Evolutionary conservation across 2,329 filamentous ascomycete species (phyloP).

Genomic region (Talaromyces sp.): DNA sequence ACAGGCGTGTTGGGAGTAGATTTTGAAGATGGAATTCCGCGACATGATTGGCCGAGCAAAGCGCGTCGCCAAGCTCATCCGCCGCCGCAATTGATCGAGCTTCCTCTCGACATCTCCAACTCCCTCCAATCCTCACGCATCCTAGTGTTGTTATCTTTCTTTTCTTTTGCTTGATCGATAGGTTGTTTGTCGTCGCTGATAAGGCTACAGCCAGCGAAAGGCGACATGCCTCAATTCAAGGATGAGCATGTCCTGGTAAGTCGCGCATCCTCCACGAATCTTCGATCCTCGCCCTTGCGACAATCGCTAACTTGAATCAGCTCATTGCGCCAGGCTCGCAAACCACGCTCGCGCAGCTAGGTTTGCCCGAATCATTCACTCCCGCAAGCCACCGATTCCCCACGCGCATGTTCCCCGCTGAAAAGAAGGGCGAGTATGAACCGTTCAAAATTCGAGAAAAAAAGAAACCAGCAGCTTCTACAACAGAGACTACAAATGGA

Average conservation of each 20-base stretch:
- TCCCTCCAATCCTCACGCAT: constrained; percentile 3
- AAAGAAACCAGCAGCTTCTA: constrained; percentile 29
- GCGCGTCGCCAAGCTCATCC: constrained; percentile 9
- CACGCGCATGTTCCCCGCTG: constrained; percentile 85
- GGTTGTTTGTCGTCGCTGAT: neutral
- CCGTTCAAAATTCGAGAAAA: constrained; percentile 71
- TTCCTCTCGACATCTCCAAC: constrained; percentile 18
- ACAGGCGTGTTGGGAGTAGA: neutral
- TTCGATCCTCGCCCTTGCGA: neutral
- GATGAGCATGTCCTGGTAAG: constrained; percentile 52
- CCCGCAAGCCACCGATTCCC: constrained; percentile 81
- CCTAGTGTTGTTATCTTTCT: constrained; percentile 7
- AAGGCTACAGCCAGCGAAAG: constrained; percentile 1
- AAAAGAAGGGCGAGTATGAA: constrained; percentile 74
- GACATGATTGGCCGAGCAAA: neutral
- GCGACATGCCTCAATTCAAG: constrained; percentile 50
- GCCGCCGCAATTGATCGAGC: constrained; percentile 11
- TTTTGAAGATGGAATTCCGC: neutral
- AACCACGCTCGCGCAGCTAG: constrained; percentile 86
- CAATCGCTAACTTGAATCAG: constrained; percentile 26
- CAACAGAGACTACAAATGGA: neutral
- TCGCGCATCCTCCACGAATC: constrained; percentile 4
- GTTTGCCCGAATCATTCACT: constrained; percentile 84
- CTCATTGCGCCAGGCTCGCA: constrained; percentile 68
- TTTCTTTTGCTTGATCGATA: neutral